Percentiles rank a stretch among this genome's conserved stretches.
These are phyloP conservation scores for Zangia roseola DNA, from an alignment of 768 basidiomycete species.

Conservation along the genomic window DNA sequence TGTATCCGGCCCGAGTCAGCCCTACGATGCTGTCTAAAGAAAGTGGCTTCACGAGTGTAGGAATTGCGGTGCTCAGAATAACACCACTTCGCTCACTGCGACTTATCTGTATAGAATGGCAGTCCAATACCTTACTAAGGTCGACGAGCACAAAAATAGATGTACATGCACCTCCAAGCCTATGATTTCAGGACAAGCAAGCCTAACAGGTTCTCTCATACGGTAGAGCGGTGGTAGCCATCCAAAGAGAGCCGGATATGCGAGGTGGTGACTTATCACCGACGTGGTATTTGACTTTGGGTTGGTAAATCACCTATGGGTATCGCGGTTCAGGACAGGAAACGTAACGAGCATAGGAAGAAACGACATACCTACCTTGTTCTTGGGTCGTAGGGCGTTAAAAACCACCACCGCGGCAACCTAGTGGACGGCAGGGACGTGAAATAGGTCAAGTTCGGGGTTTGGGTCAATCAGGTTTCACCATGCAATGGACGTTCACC, in stretches of 20 bases:
- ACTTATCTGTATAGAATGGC: too few relatives aligned
- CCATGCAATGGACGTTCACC: constrained; percentile 18
- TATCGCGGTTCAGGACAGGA: not conserved
- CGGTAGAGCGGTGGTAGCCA: constrained; percentile 88
- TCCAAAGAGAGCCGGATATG: constrained; percentile 82
- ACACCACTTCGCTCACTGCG: too few relatives aligned
- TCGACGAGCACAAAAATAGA: too few relatives aligned
- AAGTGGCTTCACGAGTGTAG: too few relatives aligned
- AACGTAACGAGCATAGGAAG: not conserved
- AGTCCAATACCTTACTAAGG: too few relatives aligned
- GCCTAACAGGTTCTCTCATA: constrained; percentile 84
- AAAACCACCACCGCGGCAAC: constrained; percentile 70
- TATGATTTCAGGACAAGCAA: too few relatives aligned
- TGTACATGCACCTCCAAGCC: too few relatives aligned
- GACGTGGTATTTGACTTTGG: constrained; percentile 88
- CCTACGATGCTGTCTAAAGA: too few relatives aligned
- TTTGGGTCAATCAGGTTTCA: constrained; percentile 5
- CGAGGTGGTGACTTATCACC: constrained; percentile 76
- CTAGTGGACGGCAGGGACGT: constrained; percentile 34
- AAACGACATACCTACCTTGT: too few relatives aligned
- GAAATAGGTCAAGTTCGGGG: not conserved
- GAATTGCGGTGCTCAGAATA: too few relatives aligned
- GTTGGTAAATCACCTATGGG: constrained; percentile 80
- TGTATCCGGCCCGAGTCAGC: too few relatives aligned
- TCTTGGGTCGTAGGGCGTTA: constrained; percentile 83